These are phyloP conservation scores for Magnaporthiopsis incrustans DNA, from an alignment of 2,329 filamentous ascomycete species.

Conservation along the genomic window DNA sequence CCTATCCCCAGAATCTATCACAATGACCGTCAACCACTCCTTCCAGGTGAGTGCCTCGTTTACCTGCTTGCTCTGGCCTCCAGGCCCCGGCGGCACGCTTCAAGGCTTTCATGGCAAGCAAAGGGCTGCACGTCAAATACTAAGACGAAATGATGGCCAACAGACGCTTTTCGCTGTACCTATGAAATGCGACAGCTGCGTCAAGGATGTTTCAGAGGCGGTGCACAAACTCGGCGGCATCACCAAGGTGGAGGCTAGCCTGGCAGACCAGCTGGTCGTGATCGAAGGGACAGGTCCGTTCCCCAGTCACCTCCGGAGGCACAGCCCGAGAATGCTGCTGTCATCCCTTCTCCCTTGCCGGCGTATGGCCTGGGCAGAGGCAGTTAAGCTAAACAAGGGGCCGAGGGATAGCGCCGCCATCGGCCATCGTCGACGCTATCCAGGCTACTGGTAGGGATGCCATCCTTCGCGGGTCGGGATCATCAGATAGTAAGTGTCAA, in stretches of 20 bases:
- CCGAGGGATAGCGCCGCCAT: constrained; percentile 59
- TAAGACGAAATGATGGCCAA: constrained; percentile 9
- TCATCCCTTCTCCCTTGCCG: background rate
- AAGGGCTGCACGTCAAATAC: background rate
- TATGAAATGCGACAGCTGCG: constrained; percentile 82
- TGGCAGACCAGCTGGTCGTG: constrained; percentile 75
- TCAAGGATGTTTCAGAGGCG: constrained; percentile 75
- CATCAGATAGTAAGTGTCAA: constrained; percentile 63
- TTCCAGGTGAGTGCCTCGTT: constrained; percentile 33
- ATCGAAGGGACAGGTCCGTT: constrained; percentile 66
- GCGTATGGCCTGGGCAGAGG: constrained; percentile 3
- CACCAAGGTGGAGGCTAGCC: constrained; percentile 70
- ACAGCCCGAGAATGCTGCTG: background rate
- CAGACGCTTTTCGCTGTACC: constrained; percentile 93
- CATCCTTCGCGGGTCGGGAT: constrained; percentile 82
- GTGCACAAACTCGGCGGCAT: constrained; percentile 73
- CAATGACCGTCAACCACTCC: constrained; percentile 35
- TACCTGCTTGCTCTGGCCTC: background rate
- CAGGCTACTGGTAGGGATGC: constrained; percentile 87
- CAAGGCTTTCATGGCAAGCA: background rate
- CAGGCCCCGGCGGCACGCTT: background rate
- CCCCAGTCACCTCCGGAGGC: background rate
- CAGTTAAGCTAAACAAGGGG: background rate
- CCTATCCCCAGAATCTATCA: constrained; percentile 66
- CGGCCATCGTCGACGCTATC: constrained; percentile 80